Evolutionary conservation across 176 grass and related monocot species (phyloP).

Genomic region (Bonia amplexicaulis): DNA sequence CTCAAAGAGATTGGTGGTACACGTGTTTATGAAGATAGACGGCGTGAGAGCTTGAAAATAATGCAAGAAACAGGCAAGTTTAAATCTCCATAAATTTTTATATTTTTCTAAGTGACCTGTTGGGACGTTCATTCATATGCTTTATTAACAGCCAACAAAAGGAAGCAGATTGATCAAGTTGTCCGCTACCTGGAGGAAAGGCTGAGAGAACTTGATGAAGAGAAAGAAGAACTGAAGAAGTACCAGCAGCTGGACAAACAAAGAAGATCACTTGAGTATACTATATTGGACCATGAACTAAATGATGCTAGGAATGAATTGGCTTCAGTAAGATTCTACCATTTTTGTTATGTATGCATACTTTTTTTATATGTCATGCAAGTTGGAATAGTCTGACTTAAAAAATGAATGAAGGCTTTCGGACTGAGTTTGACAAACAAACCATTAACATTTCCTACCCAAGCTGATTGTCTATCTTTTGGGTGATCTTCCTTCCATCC

Average conservation of each 20-base stretch:
- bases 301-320: slow-evolving; percentile 84
- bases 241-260: slow-evolving; percentile 99
- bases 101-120: neutral
- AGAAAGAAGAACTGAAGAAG: slow-evolving; percentile 95
- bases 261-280: slow-evolving; percentile 88
- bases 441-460: neutral
- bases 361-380: neutral
- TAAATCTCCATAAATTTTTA: neutral
- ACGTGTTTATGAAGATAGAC: slow-evolving; percentile 88
- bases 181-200: slow-evolving; percentile 87
- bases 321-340: slow-evolving; percentile 45
- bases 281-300: slow-evolving; percentile 89
- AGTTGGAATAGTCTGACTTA: neutral
- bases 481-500: neutral
- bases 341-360: neutral
- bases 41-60: slow-evolving; percentile 97
- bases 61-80: slow-evolving; percentile 93
- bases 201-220: slow-evolving; percentile 89
- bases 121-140: neutral
- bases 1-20: slow-evolving; percentile 99
- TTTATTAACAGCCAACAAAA: slow-evolving; percentile 76
- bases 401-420: neutral
- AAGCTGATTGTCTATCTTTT: neutral
- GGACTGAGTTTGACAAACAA: slow-evolving; percentile 9
- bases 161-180: slow-evolving; percentile 99